phyloP scores from a whole-genome alignment of 371 early-diverging fungal species.

The Rhizopus microsporus region DNA sequence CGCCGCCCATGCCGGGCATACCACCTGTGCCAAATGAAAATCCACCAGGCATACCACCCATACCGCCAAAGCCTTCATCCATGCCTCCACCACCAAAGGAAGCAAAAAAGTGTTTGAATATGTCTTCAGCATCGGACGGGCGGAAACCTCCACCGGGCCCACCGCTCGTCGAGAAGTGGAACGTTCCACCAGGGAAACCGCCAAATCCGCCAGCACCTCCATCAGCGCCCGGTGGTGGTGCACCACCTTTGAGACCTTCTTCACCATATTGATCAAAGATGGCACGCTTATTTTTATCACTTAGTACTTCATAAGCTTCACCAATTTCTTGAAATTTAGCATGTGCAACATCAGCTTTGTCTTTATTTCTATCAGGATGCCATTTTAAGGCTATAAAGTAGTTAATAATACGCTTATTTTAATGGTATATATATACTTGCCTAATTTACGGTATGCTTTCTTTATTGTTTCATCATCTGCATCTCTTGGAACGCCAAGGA shows the following conservation, averaged over 20 bases:
- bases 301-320: conserved; percentile 98
- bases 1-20: conserved; percentile 12
- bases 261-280: conserved; percentile 91
- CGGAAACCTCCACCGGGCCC: conserved; percentile 56
- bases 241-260: conserved; percentile 81
- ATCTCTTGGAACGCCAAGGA: conserved; percentile 72
- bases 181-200: conserved; percentile 50
- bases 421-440: conserved; percentile 18
- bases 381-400: conserved; percentile 44
- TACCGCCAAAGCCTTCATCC: conserved; percentile 4
- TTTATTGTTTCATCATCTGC: conserved; percentile 89
- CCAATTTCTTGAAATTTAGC: conserved; percentile 62
- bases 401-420: not conserved
- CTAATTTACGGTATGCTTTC: conserved; percentile 89
- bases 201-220: conserved; percentile 22
- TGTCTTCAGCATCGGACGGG: conserved; percentile 91
- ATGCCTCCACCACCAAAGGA: conserved; percentile 49
- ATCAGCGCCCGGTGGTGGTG: conserved; percentile 17
- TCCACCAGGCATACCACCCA: conserved; percentile 18
- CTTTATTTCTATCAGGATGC: conserved; percentile 57
- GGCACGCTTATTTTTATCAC: conserved; percentile 86
- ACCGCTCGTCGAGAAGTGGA: conserved; percentile 40
- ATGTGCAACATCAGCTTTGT: conserved; percentile 29
- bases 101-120: conserved; percentile 87
- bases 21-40: conserved; percentile 12